Conservation (phyloP, 495 filamentous ascomycete genomes). For the Penicillium paxilli region DNA sequence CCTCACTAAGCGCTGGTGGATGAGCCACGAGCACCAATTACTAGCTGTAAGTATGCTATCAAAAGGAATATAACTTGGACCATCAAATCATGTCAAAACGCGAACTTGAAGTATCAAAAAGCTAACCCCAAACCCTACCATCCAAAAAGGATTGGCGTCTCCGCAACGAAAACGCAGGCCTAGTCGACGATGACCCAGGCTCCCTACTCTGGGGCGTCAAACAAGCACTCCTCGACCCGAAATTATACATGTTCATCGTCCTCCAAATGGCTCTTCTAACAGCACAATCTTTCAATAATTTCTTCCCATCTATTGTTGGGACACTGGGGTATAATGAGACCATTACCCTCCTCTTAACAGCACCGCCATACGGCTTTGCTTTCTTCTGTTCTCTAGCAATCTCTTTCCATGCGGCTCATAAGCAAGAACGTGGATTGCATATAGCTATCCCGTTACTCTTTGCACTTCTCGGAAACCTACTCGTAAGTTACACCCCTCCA, state of each 20-base stretch:
- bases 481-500: neutral
- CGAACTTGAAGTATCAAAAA: no score
- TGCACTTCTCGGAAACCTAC: conserved; percentile 7
- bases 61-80: no score
- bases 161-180: conserved; percentile 12
- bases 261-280: conserved; percentile 13
- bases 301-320: conserved; percentile 77
- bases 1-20: conserved; percentile 5
- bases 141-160: conserved; percentile 14
- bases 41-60: conserved; percentile 12
- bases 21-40: conserved; percentile 7
- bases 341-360: conserved; percentile 36
- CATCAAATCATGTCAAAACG: no score
- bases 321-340: conserved; percentile 64
- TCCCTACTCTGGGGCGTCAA: conserved; percentile 12
- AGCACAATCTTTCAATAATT: conserved; percentile 49
- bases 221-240: conserved; percentile 10
- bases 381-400: conserved; percentile 5
- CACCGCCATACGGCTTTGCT: conserved; percentile 7
- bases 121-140: no score
- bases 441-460: conserved; percentile 9
- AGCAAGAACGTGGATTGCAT: conserved; percentile 6
- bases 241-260: conserved; percentile 13
- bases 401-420: conserved; percentile 6
- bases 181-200: conserved; percentile 4